Percentiles rank a stretch among this genome's conserved stretches.
Evolutionary conservation across 441 rosid genomes (phyloP).

Genomic region (Mallotus repandus): DNA sequence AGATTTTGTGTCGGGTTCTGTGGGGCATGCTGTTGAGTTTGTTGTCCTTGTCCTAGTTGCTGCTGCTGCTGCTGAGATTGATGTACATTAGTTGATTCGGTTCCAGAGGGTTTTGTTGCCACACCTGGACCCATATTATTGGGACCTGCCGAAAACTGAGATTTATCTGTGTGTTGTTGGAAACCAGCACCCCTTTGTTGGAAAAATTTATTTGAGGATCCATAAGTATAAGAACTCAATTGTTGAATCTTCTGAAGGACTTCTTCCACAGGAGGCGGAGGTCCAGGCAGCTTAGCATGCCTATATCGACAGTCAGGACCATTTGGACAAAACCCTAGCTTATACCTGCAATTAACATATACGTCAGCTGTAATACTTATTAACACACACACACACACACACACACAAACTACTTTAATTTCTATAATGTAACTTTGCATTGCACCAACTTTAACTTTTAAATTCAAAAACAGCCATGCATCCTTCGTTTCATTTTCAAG

Average conservation of each 20-base stretch:
- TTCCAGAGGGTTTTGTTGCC: slow-evolving; percentile 38
- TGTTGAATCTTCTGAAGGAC: slow-evolving; percentile 96
- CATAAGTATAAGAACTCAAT: slow-evolving; percentile 59
- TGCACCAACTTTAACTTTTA: not conserved
- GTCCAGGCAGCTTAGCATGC: slow-evolving; percentile 93
- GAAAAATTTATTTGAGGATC: slow-evolving; percentile 62
- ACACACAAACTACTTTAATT: not conserved
- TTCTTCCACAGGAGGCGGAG: slow-evolving; percentile 96
- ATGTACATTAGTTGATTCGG: slow-evolving; percentile 55
- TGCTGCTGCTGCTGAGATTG: slow-evolving; percentile 46
- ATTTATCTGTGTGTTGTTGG: slow-evolving; percentile 62
- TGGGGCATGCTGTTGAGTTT: slow-evolving; percentile 56
- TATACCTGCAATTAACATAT: slow-evolving; percentile 63
- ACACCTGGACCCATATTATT: slow-evolving; percentile 44
- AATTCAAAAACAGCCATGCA: no score
- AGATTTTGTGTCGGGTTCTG: slow-evolving; percentile 64
- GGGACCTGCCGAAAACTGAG: slow-evolving; percentile 56
- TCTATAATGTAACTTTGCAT: not conserved
- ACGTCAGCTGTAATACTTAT: not conserved
- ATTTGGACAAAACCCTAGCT: slow-evolving; percentile 97
- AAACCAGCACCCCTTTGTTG: slow-evolving; percentile 62
- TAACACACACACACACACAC: no score
- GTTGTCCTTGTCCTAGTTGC: slow-evolving; percentile 45
- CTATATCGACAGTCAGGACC: slow-evolving; percentile 95
- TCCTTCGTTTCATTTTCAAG: no score